These are phyloP conservation scores for Tritrichomonas foetus DNA, from an alignment of 208 protist species.

Conservation along the genomic window DNA sequence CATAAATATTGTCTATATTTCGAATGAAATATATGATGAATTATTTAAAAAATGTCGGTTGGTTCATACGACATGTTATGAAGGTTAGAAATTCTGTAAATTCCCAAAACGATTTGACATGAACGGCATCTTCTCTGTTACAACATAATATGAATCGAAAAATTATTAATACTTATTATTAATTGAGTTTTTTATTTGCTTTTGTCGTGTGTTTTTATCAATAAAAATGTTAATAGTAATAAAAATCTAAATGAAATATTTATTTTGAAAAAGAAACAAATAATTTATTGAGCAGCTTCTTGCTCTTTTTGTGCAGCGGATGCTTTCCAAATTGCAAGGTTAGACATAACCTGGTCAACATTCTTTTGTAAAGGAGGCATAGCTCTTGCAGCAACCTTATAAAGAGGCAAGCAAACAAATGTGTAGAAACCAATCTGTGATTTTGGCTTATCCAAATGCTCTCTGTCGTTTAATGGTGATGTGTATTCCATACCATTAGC, in stretches of 20 bases:
- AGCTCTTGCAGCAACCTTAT: neutral
- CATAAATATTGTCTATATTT: neutral
- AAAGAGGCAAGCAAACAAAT: neutral
- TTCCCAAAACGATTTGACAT: neutral
- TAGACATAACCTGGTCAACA: neutral
- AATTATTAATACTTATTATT: neutral
- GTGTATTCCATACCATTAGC: neutral
- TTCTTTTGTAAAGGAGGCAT: neutral
- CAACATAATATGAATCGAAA: neutral
- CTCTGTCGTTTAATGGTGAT: neutral
- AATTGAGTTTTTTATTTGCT: no score
- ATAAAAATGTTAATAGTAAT: no score
- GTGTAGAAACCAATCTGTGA: slow-evolving; percentile 14
- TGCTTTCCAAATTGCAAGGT: neutral
- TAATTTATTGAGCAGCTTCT: neutral
- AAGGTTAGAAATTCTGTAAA: no score
- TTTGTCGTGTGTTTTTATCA: no score
- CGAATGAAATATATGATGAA: neutral
- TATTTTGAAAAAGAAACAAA: no score
- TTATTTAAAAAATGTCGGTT: neutral
- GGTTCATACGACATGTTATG: no score
- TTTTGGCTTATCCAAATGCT: neutral
- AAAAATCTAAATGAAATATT: neutral
- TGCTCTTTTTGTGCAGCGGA: neutral
- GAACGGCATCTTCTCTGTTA: neutral